Conservation (phyloP, 2,329 filamentous ascomycete species). For the Cercospora sojina region DNA sequence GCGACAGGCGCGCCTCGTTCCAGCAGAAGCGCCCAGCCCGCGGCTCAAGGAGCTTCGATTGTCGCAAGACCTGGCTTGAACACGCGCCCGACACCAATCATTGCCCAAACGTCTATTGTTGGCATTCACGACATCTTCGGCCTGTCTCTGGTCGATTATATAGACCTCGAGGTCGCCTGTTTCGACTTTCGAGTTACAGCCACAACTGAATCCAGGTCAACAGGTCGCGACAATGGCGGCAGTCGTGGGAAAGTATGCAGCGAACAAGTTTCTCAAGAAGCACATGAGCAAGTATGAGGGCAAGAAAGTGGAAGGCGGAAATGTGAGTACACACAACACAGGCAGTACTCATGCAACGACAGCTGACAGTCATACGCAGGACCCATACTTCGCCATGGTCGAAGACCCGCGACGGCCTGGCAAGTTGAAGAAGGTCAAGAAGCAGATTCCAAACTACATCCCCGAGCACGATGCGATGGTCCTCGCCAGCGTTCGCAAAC, state of each 20-base stretch:
- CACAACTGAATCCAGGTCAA: neutral
- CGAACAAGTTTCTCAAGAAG: constrained; percentile 50
- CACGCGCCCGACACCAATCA: constrained; percentile 23
- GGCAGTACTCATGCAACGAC: neutral
- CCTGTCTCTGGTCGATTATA: constrained; percentile 7
- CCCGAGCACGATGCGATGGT: constrained; percentile 78
- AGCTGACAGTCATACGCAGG: constrained; percentile 52
- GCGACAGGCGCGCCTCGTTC: constrained; percentile 5
- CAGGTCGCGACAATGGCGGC: constrained; percentile 43
- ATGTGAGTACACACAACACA: constrained; percentile 37
- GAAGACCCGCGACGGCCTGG: constrained; percentile 69
- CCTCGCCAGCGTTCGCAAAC: constrained; percentile 79
- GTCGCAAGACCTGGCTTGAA: constrained; percentile 10
- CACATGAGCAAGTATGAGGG: constrained; percentile 50
- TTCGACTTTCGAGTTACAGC: neutral
- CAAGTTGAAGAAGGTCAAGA: constrained; percentile 80
- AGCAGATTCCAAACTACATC: constrained; percentile 78
- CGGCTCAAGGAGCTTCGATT: constrained; percentile 4
- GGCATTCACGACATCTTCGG: constrained; percentile 17
- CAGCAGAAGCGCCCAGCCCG: constrained; percentile 16
- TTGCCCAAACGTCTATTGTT: constrained; percentile 19
- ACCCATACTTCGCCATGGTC: constrained; percentile 85
- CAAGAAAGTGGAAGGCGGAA: constrained; percentile 43
- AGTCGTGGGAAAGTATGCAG: constrained; percentile 50
- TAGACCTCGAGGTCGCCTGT: constrained; percentile 6